These are phyloP conservation scores for Fraxinus greggii DNA, from an alignment of 305 asterid species.

Conservation along the genomic window DNA sequence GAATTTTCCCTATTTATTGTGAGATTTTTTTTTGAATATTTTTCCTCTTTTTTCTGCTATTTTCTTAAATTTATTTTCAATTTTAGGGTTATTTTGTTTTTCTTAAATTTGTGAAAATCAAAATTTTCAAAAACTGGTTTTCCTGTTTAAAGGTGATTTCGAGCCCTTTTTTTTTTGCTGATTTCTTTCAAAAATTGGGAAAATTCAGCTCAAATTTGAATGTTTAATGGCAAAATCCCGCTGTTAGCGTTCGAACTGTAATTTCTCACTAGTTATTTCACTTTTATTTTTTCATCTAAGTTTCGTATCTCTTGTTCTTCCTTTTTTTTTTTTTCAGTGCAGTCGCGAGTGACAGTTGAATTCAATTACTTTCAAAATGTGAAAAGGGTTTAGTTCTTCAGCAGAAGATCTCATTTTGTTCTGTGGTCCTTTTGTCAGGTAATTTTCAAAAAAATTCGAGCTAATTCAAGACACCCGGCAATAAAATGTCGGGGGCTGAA, in stretches of 20 bases:
- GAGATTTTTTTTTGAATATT: conserved; percentile 30
- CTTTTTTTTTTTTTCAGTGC: neutral
- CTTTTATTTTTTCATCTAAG: neutral
- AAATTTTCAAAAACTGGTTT: conserved; percentile 28
- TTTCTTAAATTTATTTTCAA: conserved; percentile 29
- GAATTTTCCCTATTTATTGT: conserved; percentile 37
- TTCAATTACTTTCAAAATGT: conserved; percentile 12
- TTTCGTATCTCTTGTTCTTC: neutral
- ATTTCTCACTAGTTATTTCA: conserved; percentile 3
- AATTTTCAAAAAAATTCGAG: conserved; percentile 3
- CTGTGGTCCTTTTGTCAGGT: conserved; percentile 13
- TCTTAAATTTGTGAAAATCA: conserved; percentile 29
- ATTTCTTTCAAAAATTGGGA: conserved; percentile 33
- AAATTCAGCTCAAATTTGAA: conserved; percentile 24
- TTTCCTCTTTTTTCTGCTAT: conserved; percentile 30
- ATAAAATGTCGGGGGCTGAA: conserved; percentile 36
- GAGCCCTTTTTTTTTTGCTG: conserved; percentile 25
- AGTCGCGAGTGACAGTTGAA: neutral
- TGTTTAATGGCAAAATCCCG: conserved; percentile 11
- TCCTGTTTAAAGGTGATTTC: conserved; percentile 30
- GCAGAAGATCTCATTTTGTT: conserved; percentile 31
- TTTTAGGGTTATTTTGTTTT: conserved; percentile 29
- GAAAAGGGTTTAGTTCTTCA: conserved; percentile 21
- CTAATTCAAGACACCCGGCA: conserved; percentile 30
- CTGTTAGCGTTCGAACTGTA: neutral